Evolutionary conservation across 768 basidiomycete species (phyloP).

Genomic region (Xanthoconium stramineum): DNA sequence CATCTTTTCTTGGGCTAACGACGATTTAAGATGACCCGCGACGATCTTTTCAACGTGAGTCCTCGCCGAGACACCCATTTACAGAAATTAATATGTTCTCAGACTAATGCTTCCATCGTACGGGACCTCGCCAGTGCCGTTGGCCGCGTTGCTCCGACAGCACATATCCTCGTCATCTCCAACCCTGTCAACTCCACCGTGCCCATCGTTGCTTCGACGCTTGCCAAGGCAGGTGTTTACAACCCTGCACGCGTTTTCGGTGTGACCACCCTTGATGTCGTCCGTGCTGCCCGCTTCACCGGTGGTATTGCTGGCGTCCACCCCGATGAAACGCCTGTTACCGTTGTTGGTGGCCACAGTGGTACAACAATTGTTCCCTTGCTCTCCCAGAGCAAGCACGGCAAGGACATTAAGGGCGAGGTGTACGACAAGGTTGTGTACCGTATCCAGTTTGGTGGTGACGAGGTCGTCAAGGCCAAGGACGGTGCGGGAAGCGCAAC

Average conservation of each 20-base stretch:
- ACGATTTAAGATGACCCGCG: conserved; percentile 80
- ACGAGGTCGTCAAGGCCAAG: conserved; percentile 98
- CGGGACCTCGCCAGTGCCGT: conserved; percentile 91
- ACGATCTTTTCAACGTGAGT: conserved; percentile 92
- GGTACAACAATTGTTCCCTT: conserved; percentile 98
- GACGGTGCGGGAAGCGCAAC: conserved; percentile 79
- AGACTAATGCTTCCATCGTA: conserved; percentile 98
- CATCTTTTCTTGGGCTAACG: conserved; percentile 24
- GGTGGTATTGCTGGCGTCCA: conserved; percentile 61
- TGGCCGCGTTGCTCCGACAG: conserved; percentile 81
- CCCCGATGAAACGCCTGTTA: conserved; percentile 66
- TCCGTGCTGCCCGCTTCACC: conserved; percentile 92
- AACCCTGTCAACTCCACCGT: conserved; percentile 99
- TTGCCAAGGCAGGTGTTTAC: conserved; percentile 90
- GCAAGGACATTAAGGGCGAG: conserved; percentile 73
- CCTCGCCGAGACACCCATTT: neutral
- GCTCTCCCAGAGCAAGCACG: conserved; percentile 75
- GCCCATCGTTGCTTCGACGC: conserved; percentile 90
- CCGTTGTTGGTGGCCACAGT: conserved; percentile 94
- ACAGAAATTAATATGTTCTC: neutral
- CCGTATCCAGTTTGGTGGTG: conserved; percentile 96
- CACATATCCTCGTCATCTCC: conserved; percentile 95
- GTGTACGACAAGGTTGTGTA: conserved; percentile 75
- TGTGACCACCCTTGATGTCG: conserved; percentile 97
- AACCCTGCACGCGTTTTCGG: conserved; percentile 89